These are phyloP conservation scores for Ophiostoma montium DNA, from an alignment of 2,329 filamentous ascomycete species.

Conservation along the genomic window DNA sequence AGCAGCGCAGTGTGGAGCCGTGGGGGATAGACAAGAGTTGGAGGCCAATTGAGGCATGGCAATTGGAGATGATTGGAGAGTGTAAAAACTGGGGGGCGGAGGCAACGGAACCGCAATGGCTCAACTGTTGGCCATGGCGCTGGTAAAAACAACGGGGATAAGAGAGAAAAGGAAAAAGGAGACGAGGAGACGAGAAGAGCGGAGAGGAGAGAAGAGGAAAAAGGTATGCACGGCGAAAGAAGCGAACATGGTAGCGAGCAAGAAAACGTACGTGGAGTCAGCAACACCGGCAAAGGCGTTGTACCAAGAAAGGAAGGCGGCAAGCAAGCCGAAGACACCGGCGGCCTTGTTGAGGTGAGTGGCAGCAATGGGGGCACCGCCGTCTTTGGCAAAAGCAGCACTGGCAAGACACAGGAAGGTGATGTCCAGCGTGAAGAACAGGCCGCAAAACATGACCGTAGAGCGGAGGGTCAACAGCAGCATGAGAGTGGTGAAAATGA, in stretches of 20 bases:
- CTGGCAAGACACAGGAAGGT: conserved; percentile 60
- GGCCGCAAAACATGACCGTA: conserved; percentile 61
- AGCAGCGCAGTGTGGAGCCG: not conserved
- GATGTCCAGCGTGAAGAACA: conserved; percentile 66
- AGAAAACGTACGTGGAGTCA: conserved; percentile 44
- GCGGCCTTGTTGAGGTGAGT: conserved; percentile 50
- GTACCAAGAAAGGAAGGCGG: conserved; percentile 77
- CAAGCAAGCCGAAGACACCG: conserved; percentile 66
- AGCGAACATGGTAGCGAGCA: not conserved
- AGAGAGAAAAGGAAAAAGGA: not conserved
- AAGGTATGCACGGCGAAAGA: not conserved
- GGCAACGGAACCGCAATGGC: not conserved
- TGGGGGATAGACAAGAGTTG: not conserved
- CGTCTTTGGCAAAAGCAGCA: conserved; percentile 42
- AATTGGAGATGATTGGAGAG: not conserved
- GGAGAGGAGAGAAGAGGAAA: not conserved
- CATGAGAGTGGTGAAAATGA: conserved; percentile 68
- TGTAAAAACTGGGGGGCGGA: not conserved
- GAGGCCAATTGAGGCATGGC: not conserved
- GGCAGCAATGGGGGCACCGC: conserved; percentile 32
- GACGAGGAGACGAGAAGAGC: not conserved
- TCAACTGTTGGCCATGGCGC: not conserved
- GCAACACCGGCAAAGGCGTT: conserved; percentile 72
- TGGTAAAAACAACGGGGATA: not conserved
- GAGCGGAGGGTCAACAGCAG: conserved; percentile 63